Evolutionary conservation across 2,329 filamentous ascomycete genomes (phyloP), one percentile per base, ranked within the genome.

Genomic region (Botrytis cinerea): DNA sequence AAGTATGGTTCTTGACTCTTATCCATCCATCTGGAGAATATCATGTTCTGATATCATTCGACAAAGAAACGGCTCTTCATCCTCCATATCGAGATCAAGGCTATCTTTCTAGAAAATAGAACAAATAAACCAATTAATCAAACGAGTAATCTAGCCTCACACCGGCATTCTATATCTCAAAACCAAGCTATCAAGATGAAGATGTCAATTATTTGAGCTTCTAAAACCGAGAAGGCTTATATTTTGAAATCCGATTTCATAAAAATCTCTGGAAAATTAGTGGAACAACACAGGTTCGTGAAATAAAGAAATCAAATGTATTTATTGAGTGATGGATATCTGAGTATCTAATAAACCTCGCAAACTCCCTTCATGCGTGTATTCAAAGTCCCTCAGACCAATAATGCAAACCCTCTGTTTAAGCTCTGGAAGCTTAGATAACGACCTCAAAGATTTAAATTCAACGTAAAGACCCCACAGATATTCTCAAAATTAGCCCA

Each of bases 171-270:
- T 54, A 28, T 2, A 28, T 28, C 5, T 28, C 51, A 54, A 8
- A 28, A 54, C 8, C 14, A 57, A 57, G n/a, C n/a, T 18, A 57
- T 28, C 16, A 4, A 57, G 14, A 57, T 28, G n/a, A 57, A 57
- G 14, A 57, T 18, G 9, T 32, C 51, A 18, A 18, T 32, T n/a
- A 32, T 18, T 7, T 18, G 51, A 18, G 4, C 51, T 32, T 14
- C 51, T 0, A 32, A 18, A 7, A 18, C 2, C 51, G 12, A 14
- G 9, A 14, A 14, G 8, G 2, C 0, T 28, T 32, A 32, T 14
- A 28, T 18, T 18, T 9, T 18, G 5, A 57, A 28, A 1, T 18
- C n/a, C 6, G 1, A 0, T 2, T 9, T 22, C 25, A 28, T 1
- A n/a, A 32, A 28, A 9, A 32, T 6, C 16, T 2, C 5, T 1